phyloP scores from a whole-genome alignment of 495 filamentous ascomycete species.

The Paragyromitra xinjiangensis region DNA sequence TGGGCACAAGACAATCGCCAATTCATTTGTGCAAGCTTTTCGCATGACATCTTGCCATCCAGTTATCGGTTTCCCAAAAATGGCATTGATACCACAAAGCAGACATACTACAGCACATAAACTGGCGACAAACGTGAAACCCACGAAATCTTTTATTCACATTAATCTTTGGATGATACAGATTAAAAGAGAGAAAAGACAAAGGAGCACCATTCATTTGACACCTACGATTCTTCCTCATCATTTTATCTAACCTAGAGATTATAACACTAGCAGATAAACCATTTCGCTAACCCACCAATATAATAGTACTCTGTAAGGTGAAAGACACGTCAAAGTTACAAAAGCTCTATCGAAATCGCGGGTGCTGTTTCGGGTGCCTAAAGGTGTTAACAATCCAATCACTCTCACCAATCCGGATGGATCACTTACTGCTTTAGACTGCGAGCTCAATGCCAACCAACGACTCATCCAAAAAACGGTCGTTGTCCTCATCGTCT shows the following conservation, averaged over 20 bases:
- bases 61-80: too few relatives aligned
- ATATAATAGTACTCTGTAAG: neutral
- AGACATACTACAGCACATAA: too few relatives aligned
- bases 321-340: neutral
- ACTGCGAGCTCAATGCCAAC: too few relatives aligned
- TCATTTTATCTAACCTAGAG: neutral
- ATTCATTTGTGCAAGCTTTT: too few relatives aligned
- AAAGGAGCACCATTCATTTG: too few relatives aligned
- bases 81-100: too few relatives aligned
- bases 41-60: too few relatives aligned
- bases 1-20: too few relatives aligned
- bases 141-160: too few relatives aligned
- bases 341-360: neutral
- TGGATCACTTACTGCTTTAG: too few relatives aligned
- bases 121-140: too few relatives aligned
- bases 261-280: neutral
- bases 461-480: conserved; percentile 3
- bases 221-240: neutral
- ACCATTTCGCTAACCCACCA: neutral
- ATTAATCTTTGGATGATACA: neutral
- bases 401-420: neutral
- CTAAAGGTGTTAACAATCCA: neutral
- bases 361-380: neutral
- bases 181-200: too few relatives aligned
- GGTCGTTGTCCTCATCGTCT: neutral